Evolutionary conservation across 2,329 filamentous ascomycete genomes (phyloP).

Genomic region (Talaromyces islandicus): DNA sequence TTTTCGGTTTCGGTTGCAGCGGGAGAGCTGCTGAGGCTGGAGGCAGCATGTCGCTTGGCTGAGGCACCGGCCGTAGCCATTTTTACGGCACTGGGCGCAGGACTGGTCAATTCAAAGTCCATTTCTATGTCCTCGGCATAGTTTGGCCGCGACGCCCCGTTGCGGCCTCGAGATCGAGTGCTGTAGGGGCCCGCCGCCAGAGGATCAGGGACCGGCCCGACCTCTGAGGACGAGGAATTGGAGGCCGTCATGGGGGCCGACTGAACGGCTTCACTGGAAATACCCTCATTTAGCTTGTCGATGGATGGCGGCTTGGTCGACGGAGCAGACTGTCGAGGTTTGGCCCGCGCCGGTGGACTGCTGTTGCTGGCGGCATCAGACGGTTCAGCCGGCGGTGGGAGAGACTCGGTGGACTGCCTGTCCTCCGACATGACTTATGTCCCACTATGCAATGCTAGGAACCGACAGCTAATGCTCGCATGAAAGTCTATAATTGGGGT

Average conservation of each 20-base stretch:
- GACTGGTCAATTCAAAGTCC: conserved; percentile 63
- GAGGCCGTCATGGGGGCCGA: conserved; percentile 40
- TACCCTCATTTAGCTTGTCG: conserved; percentile 13
- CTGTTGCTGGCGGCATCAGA: conserved; percentile 16
- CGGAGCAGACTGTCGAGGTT: conserved; percentile 7
- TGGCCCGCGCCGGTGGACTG: conserved; percentile 28
- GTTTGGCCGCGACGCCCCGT: conserved; percentile 73
- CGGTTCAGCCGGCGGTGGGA: conserved; percentile 22
- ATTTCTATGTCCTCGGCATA: conserved; percentile 92
- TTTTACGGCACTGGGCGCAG: conserved; percentile 21
- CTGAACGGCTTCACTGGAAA: conserved; percentile 28
- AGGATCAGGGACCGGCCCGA: conserved; percentile 27
- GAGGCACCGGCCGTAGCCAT: conserved; percentile 17
- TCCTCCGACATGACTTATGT: conserved; percentile 26
- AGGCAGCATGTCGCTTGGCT: conserved; percentile 20
- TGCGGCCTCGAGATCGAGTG: conserved; percentile 87
- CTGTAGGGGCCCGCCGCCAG: conserved; percentile 69
- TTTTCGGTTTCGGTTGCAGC: conserved; percentile 30
- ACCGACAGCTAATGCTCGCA: neutral
- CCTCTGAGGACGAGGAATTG: conserved; percentile 36
- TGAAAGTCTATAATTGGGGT: neutral
- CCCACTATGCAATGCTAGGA: conserved; percentile 2
- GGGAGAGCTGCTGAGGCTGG: conserved; percentile 26
- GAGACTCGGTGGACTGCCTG: conserved; percentile 22
- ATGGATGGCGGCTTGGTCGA: conserved; percentile 5